Evolutionary conservation across 495 filamentous ascomycete genomes (phyloP).

Genomic region (Bryoglossum gracile): DNA sequence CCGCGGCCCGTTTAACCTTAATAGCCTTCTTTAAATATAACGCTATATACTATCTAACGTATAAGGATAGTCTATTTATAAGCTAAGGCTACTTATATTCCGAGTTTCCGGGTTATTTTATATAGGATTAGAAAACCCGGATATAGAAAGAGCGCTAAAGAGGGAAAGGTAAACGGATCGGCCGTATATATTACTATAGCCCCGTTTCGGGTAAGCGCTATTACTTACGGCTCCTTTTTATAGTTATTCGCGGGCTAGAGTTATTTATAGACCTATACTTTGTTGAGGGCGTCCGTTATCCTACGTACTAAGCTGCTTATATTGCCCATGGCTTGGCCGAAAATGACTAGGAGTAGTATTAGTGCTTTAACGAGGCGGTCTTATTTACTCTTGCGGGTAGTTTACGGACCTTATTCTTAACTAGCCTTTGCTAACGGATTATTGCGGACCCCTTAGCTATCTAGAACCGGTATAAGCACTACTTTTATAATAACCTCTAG

Average conservation of each 20-base stretch:
- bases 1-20: constrained; percentile 1
- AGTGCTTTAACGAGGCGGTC: constrained; percentile 1
- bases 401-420: constrained; percentile 5
- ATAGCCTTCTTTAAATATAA: constrained; percentile 21
- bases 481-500: background rate
- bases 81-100: constrained; percentile 8
- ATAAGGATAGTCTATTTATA: constrained; percentile 7
- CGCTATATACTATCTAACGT: too few species aligned
- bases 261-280: constrained; percentile 4
- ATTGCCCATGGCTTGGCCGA: constrained; percentile 1
- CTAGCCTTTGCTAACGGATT: background rate
- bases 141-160: background rate
- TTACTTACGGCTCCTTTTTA: constrained; percentile 6
- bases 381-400: background rate
- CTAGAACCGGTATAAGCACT: background rate
- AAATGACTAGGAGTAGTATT: background rate
- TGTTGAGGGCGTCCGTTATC: background rate
- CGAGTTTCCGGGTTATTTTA: constrained; percentile 15
- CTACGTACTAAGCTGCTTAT: constrained; percentile 1
- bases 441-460: background rate
- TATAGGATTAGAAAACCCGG: background rate
- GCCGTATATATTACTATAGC: background rate
- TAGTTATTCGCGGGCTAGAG: background rate
- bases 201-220: background rate
- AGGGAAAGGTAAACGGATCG: background rate